phyloP scores from a whole-genome alignment of 1,139 yeast genomes.

The Scheffersomyces titani region DNA sequence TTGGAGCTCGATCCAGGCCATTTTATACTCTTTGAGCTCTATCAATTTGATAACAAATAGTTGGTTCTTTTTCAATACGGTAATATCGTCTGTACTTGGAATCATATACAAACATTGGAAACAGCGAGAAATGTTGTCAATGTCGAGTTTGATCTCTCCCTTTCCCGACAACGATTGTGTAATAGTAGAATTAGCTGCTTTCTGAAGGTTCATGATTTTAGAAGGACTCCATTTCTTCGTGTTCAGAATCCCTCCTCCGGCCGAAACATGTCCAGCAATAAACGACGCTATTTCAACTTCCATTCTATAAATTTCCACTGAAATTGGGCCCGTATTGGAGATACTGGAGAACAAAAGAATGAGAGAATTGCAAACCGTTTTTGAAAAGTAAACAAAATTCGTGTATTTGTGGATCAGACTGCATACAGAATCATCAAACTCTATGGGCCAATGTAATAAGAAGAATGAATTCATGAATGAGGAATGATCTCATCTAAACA shows the following conservation, averaged over 20 bases:
- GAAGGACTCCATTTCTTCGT: slow-evolving; percentile 21
- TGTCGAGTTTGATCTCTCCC: neutral
- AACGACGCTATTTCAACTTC: neutral
- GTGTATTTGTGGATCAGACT: neutral
- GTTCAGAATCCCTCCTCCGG: slow-evolving; percentile 14
- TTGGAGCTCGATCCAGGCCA: slow-evolving; percentile 13
- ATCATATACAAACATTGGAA: slow-evolving; percentile 19
- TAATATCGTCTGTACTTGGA: slow-evolving; percentile 9
- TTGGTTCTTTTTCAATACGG: slow-evolving; percentile 28
- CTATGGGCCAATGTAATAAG: neutral
- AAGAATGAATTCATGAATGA: neutral
- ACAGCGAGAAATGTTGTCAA: slow-evolving; percentile 14
- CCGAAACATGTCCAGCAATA: neutral
- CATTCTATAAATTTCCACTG: neutral
- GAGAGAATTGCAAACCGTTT: neutral
- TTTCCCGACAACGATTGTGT: neutral
- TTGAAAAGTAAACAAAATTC: neutral
- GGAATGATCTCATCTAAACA: neutral
- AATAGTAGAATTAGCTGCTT: neutral
- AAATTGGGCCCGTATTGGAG: neutral
- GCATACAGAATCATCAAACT: neutral
- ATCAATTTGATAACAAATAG: slow-evolving; percentile 29
- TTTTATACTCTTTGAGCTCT: slow-evolving; percentile 20
- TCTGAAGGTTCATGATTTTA: slow-evolving; percentile 4
- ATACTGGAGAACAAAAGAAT: neutral